phyloP scores from a whole-genome alignment of 2,329 filamentous ascomycete genomes.

The Talaromyces piceae region DNA sequence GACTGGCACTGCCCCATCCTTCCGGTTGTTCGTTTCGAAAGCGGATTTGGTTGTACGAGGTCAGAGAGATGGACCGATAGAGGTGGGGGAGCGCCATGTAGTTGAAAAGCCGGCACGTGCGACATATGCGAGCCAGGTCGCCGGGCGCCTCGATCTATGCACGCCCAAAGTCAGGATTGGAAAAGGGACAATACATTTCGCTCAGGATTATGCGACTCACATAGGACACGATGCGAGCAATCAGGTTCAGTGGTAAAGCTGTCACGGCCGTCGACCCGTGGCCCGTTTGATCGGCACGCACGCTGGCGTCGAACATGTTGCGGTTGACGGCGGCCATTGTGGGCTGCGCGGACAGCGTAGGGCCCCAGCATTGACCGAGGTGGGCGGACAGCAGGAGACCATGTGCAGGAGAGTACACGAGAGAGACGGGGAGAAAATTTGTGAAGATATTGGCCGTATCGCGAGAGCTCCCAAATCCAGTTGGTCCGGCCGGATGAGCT shows the following conservation, averaged over 20 bases:
- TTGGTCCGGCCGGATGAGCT: neutral
- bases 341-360: conserved; percentile 22
- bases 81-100: conserved; percentile 59
- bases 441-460: no score
- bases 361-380: conserved; percentile 20
- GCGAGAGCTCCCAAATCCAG: neutral
- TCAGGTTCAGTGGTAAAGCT: conserved; percentile 50
- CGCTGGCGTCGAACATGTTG: conserved; percentile 35
- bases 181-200: neutral
- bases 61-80: conserved; percentile 50
- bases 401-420: neutral
- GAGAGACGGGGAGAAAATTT: neutral
- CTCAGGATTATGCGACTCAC: conserved; percentile 27
- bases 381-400: neutral
- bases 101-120: conserved; percentile 54
- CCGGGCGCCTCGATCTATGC: conserved; percentile 48
- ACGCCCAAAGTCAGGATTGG: neutral
- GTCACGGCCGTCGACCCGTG: conserved; percentile 22
- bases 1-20: conserved; percentile 55
- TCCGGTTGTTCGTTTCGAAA: conserved; percentile 52
- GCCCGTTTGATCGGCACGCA: conserved; percentile 22
- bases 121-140: conserved; percentile 53
- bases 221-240: conserved; percentile 50
- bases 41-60: conserved; percentile 52
- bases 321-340: conserved; percentile 35